These are phyloP conservation scores for Erysimum cheiri DNA, from an alignment of 441 rosid genomes.

Conservation along the genomic window DNA sequence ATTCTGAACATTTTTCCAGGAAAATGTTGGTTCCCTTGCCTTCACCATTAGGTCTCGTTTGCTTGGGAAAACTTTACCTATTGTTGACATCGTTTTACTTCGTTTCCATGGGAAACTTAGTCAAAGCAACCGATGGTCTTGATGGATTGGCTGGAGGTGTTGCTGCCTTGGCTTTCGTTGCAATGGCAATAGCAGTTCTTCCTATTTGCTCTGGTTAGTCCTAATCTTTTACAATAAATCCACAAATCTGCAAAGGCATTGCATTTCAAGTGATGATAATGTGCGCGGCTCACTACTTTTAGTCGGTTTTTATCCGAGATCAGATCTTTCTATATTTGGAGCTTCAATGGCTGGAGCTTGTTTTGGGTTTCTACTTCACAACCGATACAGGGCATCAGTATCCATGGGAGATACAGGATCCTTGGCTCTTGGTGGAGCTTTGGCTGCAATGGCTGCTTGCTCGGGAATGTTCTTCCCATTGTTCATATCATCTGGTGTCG, in stretches of 20 bases:
- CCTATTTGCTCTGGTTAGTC: slow-evolving; percentile 89
- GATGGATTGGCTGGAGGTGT: slow-evolving; percentile 92
- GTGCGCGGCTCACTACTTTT: not conserved
- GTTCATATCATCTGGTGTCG: slow-evolving; percentile 78
- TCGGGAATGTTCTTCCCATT: slow-evolving; percentile 95
- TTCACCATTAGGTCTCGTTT: slow-evolving; percentile 79
- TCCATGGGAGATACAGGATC: slow-evolving; percentile 90
- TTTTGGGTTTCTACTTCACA: slow-evolving; percentile 88
- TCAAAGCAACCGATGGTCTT: slow-evolving; percentile 75
- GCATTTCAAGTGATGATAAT: slow-evolving; percentile 17
- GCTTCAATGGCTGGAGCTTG: slow-evolving; percentile 97
- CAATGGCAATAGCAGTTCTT: slow-evolving; percentile 89
- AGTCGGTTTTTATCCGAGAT: slow-evolving; percentile 6
- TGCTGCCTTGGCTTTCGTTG: slow-evolving; percentile 83
- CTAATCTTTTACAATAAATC: not conserved
- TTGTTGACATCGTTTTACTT: slow-evolving; percentile 77
- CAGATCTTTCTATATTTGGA: slow-evolving; percentile 89
- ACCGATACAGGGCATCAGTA: slow-evolving; percentile 80
- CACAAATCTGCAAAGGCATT: not conserved
- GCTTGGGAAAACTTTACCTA: slow-evolving; percentile 71
- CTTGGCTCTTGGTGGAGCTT: slow-evolving; percentile 87
- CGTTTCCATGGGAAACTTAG: slow-evolving; percentile 83
- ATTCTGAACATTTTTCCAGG: slow-evolving; percentile 51
- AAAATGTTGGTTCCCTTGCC: slow-evolving; percentile 86
- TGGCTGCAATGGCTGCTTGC: slow-evolving; percentile 96